Base-by-base conservation (phyloP, 306 rosid species). In the Dalbergia cultrata region DNA sequence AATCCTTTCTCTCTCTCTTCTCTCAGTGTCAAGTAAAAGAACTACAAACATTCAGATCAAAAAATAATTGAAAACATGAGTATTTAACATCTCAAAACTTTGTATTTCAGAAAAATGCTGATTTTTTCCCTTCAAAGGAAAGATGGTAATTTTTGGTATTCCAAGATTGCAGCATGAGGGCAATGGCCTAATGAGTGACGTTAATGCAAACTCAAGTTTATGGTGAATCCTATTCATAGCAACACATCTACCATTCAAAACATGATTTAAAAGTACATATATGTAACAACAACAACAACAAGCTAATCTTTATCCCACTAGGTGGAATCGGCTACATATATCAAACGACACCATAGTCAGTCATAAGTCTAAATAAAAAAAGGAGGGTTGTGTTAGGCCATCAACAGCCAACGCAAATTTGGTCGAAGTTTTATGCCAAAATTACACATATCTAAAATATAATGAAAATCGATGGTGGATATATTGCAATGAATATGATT, bases 1-100 rank as follows among this genome's bases (percentile, higher is more conserved):
- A 68, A 82, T 49, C 21, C 69, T 13, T 11, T 79, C 54, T 67
- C 83, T 71, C 68, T 59, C 60, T 53, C 6, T 44, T 65, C 53
- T 43, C 74, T 49, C 14, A 62, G 45, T 33, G 67, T 33, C 54
- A 39, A 33, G 17, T 44, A 85, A 74, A 60, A 16, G 9, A 74
- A 22, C 19, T 41, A 18, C 60, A 58, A 59, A 19, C 64, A 58
- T 58, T 66, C 26, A 54, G 17, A 22, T 43, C 22, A 52, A 21
- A 75, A 18, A 41, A 3, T 22, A 26, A 54, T 44, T 21, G 22
- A 37, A 56, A 13, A 61, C 37, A n/a, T 16, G 44, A 66, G 62
- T 44, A 67, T 13, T 16, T 71, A 58, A 22, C 8, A n/a, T 47
- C 76, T 81, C 35, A 50, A 69, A 2, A 2, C n/a, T 41, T 35